phyloP scores from a whole-genome alignment of 2,329 filamentous ascomycete genomes.

The Colletotrichum filicis region DNA sequence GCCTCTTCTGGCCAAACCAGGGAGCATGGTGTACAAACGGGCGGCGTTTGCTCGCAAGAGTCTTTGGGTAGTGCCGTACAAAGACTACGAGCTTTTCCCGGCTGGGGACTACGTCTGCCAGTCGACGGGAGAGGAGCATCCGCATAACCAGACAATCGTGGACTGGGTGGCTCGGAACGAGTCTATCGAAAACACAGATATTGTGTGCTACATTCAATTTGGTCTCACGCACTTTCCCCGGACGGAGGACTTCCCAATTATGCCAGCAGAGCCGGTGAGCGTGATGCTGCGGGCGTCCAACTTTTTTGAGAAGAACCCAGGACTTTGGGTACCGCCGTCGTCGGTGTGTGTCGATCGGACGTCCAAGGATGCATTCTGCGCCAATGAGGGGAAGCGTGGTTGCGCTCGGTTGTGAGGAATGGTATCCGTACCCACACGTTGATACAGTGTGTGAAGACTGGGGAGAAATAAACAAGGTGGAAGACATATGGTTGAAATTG shows the following conservation, averaged over 20 bases:
- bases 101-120: slow-evolving; percentile 14
- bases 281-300: slow-evolving; percentile 60
- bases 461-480: no score
- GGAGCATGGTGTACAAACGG: slow-evolving; percentile 21
- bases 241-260: slow-evolving; percentile 68
- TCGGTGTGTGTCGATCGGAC: not conserved
- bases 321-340: slow-evolving; percentile 44
- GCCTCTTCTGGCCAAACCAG: slow-evolving; percentile 12
- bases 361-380: not conserved
- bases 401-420: not conserved
- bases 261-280: slow-evolving; percentile 66
- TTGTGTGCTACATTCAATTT: slow-evolving; percentile 68
- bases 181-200: slow-evolving; percentile 63
- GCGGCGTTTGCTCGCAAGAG: slow-evolving; percentile 17
- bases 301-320: slow-evolving; percentile 63
- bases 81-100: slow-evolving; percentile 10
- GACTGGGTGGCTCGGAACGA: slow-evolving; percentile 47
- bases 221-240: slow-evolving; percentile 64
- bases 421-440: not conserved
- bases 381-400: not conserved
- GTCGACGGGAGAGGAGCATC: slow-evolving; percentile 41
- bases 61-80: slow-evolving; percentile 10
- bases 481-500: not conserved
- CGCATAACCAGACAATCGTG: slow-evolving; percentile 57
- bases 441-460: not conserved